A percentile compares a stretch with the other conserved stretches of the same genome.
These are phyloP conservation scores for Polytrichum formosum DNA, from an alignment of 225 moss, liverwort and hornwort genomes.

Conservation along the genomic window DNA sequence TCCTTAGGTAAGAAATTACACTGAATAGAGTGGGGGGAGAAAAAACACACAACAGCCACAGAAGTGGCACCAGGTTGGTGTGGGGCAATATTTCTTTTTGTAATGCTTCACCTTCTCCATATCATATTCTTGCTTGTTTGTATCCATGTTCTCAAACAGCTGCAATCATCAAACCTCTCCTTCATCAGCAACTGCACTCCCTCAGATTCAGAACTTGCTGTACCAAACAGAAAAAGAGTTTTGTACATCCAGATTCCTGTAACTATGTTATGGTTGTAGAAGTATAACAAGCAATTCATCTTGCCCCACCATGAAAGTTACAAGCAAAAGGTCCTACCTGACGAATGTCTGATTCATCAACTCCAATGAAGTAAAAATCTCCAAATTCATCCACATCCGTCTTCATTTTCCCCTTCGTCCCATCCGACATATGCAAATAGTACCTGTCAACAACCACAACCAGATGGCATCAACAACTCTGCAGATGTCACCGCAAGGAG, in stretches of 20 bases:
- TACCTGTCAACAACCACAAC: conserved; percentile 45
- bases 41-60: conserved; percentile 67
- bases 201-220: too few species aligned
- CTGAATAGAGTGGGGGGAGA: conserved; percentile 66
- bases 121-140: conserved; percentile 39
- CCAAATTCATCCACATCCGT: conserved; percentile 79
- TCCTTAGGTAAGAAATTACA: conserved; percentile 31
- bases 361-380: conserved; percentile 70
- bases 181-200: background rate
- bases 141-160: conserved; percentile 66
- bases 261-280: too few species aligned
- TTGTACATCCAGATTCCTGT: too few species aligned
- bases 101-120: conserved; percentile 48
- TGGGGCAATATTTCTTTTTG: conserved; percentile 67
- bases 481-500: background rate
- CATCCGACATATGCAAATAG: conserved; percentile 75
- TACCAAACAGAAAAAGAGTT: too few species aligned
- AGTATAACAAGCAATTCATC: too few species aligned
- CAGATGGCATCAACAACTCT: background rate
- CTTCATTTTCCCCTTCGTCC: conserved; percentile 73
- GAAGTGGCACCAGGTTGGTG: conserved; percentile 61
- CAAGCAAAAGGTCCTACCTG: conserved; percentile 35
- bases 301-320: too few species aligned
- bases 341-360: conserved; percentile 61
- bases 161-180: conserved; percentile 18